A percentile compares a stretch with the other conserved stretches of the same genome.
Evolutionary conservation across 73 alveolate species (phyloP).

Genomic region (Uronychia setigera): DNA sequence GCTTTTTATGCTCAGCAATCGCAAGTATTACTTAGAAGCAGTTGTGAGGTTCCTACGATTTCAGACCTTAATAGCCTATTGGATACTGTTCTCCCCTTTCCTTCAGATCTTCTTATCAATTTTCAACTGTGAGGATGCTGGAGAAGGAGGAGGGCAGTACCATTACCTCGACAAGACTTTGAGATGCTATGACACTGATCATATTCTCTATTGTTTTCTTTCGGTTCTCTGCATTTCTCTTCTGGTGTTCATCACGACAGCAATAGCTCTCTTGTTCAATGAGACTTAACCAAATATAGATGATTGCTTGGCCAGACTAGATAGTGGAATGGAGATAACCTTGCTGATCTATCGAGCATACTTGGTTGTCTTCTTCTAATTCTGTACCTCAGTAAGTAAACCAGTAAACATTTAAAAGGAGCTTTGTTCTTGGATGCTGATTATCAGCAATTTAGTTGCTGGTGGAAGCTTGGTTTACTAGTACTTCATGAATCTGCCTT

Average conservation of each 20-base stretch:
- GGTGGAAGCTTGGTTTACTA: slow-evolving; percentile 19
- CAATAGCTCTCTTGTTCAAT: slow-evolving; percentile 38
- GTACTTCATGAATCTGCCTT: slow-evolving; percentile 37
- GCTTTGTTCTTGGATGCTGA: slow-evolving; percentile 39
- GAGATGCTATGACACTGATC: slow-evolving; percentile 27
- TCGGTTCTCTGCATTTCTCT: slow-evolving; percentile 23
- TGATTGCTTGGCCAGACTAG: slow-evolving; percentile 41
- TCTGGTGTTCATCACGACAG: slow-evolving; percentile 9
- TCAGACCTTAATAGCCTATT: slow-evolving; percentile 16
- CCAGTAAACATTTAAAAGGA: not conserved
- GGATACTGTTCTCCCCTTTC: slow-evolving; percentile 41
- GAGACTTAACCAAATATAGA: slow-evolving; percentile 49
- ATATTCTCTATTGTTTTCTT: slow-evolving; percentile 25
- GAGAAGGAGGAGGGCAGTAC: no score
- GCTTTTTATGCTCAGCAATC: slow-evolving; percentile 27
- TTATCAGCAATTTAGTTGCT: slow-evolving; percentile 15
- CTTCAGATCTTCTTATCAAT: slow-evolving; percentile 38
- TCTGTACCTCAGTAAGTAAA: slow-evolving; percentile 23
- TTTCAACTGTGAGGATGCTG: slow-evolving; percentile 29
- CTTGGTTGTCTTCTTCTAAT: slow-evolving; percentile 20
- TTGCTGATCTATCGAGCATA: slow-evolving; percentile 30
- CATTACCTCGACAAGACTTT: slow-evolving; percentile 31
- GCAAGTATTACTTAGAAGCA: slow-evolving; percentile 35
- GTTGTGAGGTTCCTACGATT: slow-evolving; percentile 28
- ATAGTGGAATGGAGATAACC: slow-evolving; percentile 30